Conservation (phyloP, 2,329 filamentous ascomycete species). For the Onygenales sp. region DNA sequence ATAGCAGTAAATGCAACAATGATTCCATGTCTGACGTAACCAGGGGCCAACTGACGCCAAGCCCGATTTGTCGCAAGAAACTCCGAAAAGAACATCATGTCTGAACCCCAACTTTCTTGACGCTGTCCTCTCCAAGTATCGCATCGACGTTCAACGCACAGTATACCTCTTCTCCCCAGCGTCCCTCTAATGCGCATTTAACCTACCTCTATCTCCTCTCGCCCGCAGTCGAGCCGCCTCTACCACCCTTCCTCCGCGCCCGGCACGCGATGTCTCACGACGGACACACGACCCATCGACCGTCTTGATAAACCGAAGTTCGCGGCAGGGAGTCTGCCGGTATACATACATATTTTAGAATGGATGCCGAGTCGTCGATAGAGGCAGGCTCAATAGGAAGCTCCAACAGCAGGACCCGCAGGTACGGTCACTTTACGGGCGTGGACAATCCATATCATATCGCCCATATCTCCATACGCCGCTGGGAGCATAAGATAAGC, state of each 20-base stretch:
- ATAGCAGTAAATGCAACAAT: background rate
- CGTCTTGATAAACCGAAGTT: background rate
- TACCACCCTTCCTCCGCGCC: background rate
- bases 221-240: background rate
- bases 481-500: background rate
- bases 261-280: slow-evolving; percentile 1
- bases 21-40: background rate
- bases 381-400: slow-evolving; percentile 18
- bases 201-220: background rate
- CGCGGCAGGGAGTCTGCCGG: background rate
- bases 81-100: background rate
- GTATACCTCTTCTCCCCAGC: no score
- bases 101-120: background rate
- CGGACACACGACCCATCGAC: background rate
- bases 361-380: slow-evolving; percentile 25
- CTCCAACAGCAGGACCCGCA: slow-evolving; percentile 18
- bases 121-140: background rate
- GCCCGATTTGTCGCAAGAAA: background rate
- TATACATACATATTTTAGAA: slow-evolving; percentile 7
- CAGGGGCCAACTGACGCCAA: background rate
- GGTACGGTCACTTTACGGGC: slow-evolving; percentile 15
- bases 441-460: no score
- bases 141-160: no score
- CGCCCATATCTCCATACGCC: no score
- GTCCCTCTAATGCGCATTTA: no score